Evolutionary conservation across 768 basidiomycete genomes (phyloP), one percentile per base, ranked within the genome.

Genomic region (Suillus sp.): DNA sequence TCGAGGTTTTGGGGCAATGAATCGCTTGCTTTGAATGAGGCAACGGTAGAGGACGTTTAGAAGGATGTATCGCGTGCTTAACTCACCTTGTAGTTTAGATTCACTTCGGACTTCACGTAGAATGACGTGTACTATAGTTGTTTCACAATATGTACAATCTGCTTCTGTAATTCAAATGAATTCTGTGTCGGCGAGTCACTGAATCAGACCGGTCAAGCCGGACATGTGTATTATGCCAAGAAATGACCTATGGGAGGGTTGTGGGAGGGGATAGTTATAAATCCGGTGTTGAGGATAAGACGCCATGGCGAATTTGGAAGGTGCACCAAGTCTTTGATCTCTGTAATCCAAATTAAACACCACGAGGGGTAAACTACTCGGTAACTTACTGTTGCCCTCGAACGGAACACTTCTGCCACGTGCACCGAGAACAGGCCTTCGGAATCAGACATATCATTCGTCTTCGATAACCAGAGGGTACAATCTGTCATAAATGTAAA

Each of bases 401-500:
- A 84, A 67, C 75, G 73, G 59, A 82, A 75, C 6, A 83, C 70
- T 64, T 83, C 79, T 16, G 77, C 78, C 6, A 75, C 69, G 50
- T 80, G 78, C 14, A 69, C 50, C 61, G 65, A 68, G 43, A 62
- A 64, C 53, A 65, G 70, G 57, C 56, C 48, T 30, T 76, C 72
- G 16, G 55, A 37, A 3, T 59, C 65, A 25, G 59, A 35, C 8
- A 35, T 22, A 37, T 65, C 68, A 11, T 66, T 61, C 2, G 65
- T 67, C 37, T 67, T 74, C 11, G 82, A 78, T 11, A 92, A 77
- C 91, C 91, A 93, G n/a, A 93, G 66, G 0, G 88, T 90, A 18
- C 84, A 85, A 68, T 93, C 92, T 2, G 86, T 84, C 72, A 91
- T 74, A 72, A 84, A 90, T 8, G 87, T 78, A 64, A 93, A 93